These are phyloP conservation scores for Naganishia vaughanmartiniae DNA, from an alignment of 768 basidiomycete genomes.

Conservation along the genomic window DNA sequence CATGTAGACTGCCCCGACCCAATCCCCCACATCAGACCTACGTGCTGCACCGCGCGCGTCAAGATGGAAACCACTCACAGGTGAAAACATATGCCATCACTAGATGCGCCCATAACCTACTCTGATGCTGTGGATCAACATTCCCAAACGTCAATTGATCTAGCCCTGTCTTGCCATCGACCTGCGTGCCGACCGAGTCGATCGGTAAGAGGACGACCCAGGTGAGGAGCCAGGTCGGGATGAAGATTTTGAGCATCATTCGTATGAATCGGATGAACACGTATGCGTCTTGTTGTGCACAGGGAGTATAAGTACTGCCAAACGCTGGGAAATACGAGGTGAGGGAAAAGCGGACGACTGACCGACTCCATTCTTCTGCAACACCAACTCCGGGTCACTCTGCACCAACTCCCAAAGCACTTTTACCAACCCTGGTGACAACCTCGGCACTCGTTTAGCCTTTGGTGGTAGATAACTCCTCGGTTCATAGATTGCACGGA, in stretches of 20 bases:
- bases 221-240: slow-evolving; percentile 87
- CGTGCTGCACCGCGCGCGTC: neutral
- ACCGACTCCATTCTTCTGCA: slow-evolving; percentile 45
- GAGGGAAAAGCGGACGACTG: neutral
- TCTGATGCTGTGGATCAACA: slow-evolving; percentile 57
- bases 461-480: slow-evolving; percentile 67
- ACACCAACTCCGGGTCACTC: slow-evolving; percentile 54
- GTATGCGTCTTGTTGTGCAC: slow-evolving; percentile 70
- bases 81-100: slow-evolving; percentile 75
- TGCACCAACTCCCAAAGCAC: slow-evolving; percentile 55
- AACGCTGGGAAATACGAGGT: neutral
- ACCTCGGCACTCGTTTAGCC: slow-evolving; percentile 51
- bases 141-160: slow-evolving; percentile 80
- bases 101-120: slow-evolving; percentile 74
- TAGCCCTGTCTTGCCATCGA: slow-evolving; percentile 59
- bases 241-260: slow-evolving; percentile 74
- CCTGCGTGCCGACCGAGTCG: slow-evolving; percentile 59
- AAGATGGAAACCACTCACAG: slow-evolving; percentile 53
- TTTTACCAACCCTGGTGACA: slow-evolving; percentile 35
- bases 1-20: slow-evolving; percentile 65
- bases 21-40: slow-evolving; percentile 45
- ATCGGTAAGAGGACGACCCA: slow-evolving; percentile 83
- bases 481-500: slow-evolving; percentile 79
- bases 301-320: slow-evolving; percentile 52
- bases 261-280: slow-evolving; percentile 85